Percentiles rank a stretch among this genome's conserved stretches.
Conservation (phyloP, 495 filamentous ascomycete species). For the Bathelium albidoporum region DNA sequence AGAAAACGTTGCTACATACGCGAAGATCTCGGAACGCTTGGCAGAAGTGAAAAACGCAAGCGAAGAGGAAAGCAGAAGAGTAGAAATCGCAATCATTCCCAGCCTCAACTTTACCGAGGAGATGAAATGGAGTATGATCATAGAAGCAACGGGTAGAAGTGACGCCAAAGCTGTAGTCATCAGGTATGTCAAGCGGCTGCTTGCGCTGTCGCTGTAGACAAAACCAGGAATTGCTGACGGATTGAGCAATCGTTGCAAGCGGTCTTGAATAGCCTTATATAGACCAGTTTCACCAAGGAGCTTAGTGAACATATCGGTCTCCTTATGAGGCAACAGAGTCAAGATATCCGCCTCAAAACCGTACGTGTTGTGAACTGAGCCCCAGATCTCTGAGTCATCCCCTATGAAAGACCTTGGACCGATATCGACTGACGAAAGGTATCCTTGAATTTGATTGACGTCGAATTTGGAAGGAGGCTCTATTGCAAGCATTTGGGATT, state of each 20-base stretch:
- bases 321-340: not conserved
- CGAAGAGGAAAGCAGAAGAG: not conserved
- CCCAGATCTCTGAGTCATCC: not conserved
- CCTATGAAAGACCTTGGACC: not conserved
- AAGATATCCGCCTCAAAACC: not conserved
- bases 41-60: not conserved
- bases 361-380: not conserved
- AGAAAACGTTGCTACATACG: not conserved
- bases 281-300: not conserved
- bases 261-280: not conserved
- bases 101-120: not conserved
- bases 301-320: not conserved
- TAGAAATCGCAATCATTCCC: not conserved
- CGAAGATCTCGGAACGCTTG: not conserved
- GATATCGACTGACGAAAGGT: not conserved
- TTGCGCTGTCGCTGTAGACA: not conserved
- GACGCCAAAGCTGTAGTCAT: not conserved
- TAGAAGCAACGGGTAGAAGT: not conserved
- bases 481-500: not conserved
- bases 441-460: not conserved
- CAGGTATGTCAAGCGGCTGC: not conserved
- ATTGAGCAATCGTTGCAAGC: not conserved
- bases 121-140: not conserved
- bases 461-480: not conserved
- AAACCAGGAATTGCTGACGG: not conserved